These are phyloP conservation scores for Lyophyllum shimeji DNA, from an alignment of 768 basidiomycete species.

Conservation along the genomic window DNA sequence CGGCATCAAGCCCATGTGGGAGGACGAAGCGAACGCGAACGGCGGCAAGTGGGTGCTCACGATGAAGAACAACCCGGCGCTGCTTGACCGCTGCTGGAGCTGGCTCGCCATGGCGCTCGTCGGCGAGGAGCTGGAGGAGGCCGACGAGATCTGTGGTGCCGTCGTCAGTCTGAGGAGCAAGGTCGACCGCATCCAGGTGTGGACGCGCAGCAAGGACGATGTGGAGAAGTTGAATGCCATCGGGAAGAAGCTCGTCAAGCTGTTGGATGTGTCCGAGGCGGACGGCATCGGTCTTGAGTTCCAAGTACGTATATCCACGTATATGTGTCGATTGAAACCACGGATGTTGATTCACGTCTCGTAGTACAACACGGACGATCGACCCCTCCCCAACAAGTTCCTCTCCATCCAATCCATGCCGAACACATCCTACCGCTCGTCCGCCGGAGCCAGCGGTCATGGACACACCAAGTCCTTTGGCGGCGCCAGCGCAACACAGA, in stretches of 20 bases:
- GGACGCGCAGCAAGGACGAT: slow-evolving; percentile 86
- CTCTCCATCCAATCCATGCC: slow-evolving; percentile 75
- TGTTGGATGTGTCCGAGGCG: slow-evolving; percentile 81
- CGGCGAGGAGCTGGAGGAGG: slow-evolving; percentile 76
- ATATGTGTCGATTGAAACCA: not conserved
- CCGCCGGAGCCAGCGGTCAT: slow-evolving; percentile 43
- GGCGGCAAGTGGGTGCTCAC: slow-evolving; percentile 96
- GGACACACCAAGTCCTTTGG: slow-evolving; percentile 17
- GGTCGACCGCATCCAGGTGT: slow-evolving; percentile 89
- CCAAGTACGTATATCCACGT: slow-evolving; percentile 54
- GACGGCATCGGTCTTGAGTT: slow-evolving; percentile 88
- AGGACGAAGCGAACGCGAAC: slow-evolving; percentile 86
- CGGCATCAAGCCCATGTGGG: slow-evolving; percentile 97
- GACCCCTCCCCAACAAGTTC: slow-evolving; percentile 80
- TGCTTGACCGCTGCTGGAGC: slow-evolving; percentile 87
- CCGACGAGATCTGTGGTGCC: slow-evolving; percentile 77
- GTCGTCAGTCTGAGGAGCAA: slow-evolving; percentile 87
- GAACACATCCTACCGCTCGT: slow-evolving; percentile 61
- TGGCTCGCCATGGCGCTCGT: slow-evolving; percentile 92
- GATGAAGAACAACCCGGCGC: slow-evolving; percentile 78
- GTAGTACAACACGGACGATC: slow-evolving; percentile 87
- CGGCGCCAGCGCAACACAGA: not conserved
- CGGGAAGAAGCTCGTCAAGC: slow-evolving; percentile 78
- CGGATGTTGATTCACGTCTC: not conserved
- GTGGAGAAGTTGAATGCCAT: slow-evolving; percentile 83